Evolutionary conservation across 192 early-diverging fungal species (phyloP).

Genomic region (Rhizoclosmatium globosum): DNA sequence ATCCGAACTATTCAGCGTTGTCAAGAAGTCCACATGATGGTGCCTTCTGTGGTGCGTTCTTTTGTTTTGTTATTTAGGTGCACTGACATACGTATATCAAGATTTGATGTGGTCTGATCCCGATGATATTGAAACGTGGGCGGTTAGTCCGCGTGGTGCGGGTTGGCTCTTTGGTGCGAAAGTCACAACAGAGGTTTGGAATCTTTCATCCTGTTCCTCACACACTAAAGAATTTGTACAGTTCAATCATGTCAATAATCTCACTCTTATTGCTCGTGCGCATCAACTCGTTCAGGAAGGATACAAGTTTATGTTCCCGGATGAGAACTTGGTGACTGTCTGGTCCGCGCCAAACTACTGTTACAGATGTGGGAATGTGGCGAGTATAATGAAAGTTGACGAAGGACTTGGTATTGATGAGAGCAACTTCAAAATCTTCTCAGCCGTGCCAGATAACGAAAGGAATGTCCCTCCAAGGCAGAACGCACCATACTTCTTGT

Average conservation of each 20-base stretch:
- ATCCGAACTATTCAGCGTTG: conserved; percentile 94
- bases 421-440: conserved; percentile 93
- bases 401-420: conserved; percentile 81
- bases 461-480: conserved; percentile 60
- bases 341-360: conserved; percentile 89
- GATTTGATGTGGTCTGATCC: conserved; percentile 98
- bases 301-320: conserved; percentile 92
- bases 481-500: conserved; percentile 62
- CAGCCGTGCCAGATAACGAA: conserved; percentile 94
- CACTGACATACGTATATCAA: conserved; percentile 44
- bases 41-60: conserved; percentile 79
- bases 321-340: conserved; percentile 93
- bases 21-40: conserved; percentile 95
- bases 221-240: conserved; percentile 34
- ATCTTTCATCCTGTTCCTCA: neutral
- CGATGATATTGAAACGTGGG: conserved; percentile 93
- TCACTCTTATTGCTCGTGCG: conserved; percentile 90
- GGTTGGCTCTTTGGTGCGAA: conserved; percentile 97
- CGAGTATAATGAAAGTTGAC: conserved; percentile 65
- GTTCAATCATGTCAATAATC: conserved; percentile 93
- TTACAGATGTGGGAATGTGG: conserved; percentile 72
- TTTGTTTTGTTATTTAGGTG: neutral
- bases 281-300: conserved; percentile 99
- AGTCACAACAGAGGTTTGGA: conserved; percentile 85
- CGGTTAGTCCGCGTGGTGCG: conserved; percentile 88